Base-by-base conservation (phyloP, 176 grass and related monocot genomes). In the Oryza longistaminata region DNA sequence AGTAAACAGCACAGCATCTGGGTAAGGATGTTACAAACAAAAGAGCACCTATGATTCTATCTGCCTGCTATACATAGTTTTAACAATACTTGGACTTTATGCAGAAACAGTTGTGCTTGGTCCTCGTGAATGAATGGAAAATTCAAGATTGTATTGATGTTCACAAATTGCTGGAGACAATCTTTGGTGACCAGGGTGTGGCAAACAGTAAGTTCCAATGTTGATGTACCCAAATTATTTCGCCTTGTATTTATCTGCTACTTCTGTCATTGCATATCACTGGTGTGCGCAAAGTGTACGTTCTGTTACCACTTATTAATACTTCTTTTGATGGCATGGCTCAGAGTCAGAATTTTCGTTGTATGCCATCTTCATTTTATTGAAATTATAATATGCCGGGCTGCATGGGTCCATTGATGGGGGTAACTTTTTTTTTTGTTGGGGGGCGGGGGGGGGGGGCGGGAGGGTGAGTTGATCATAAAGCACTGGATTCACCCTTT, bases 121-220 rank as follows among this genome's bases (percentile, higher is more conserved):
- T 82, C 84, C 71, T 35, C n/a, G 90, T 92, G 33, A 90, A 84
- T 70, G 86, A 90, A 83, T 99, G 97, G 93, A 74, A 76, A 62
- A 81, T 94, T 83, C 83, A 87, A 87, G 97, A 99, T 69, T 99
- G 92, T 70, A 80, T 96, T 83, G 77, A 94, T 84, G 93, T 96
- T 82, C 93, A 99, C 64, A 94, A 96, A 90, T 87, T 91, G 84
- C 84, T 99, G 68, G 84, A 91, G 68, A 91, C 82, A 19, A 79
- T 88, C 52, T 96, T 96, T 71, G 70, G 72, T 21, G 86, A 99
- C 76, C 79, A 87, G 45, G 84, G 90, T 90, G 90, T 46, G 53
- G 71, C 97, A 76, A 89, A 83, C 55, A 90, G 97, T 99, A 92
- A 90, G 93, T 92, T 88, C 61, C 16, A 17, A 50, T 69, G 43